Percentiles rank a stretch among this genome's conserved stretches.
phyloP scores from a whole-genome alignment of 2,329 filamentous ascomycete genomes.

The Colletotrichum camelliae region DNA sequence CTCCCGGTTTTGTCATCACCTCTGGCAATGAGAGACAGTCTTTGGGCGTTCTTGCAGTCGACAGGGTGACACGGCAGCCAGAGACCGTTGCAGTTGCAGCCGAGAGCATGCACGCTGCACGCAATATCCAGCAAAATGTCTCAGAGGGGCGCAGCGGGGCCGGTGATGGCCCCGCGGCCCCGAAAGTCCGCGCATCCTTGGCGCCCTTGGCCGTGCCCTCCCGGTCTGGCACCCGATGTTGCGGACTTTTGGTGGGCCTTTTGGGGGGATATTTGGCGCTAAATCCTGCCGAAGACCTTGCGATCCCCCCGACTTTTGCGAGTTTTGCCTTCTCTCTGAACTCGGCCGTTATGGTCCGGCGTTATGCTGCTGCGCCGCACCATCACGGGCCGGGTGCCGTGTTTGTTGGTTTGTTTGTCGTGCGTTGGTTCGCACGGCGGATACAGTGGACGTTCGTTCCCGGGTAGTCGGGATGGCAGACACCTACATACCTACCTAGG shows the following conservation, averaged over 20 bases:
- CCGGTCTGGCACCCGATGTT: neutral
- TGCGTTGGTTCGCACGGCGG: neutral
- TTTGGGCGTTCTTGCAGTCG: neutral
- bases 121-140: neutral
- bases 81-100: neutral
- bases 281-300: slow-evolving; percentile 2
- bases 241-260: neutral
- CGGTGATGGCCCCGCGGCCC: neutral
- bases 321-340: neutral
- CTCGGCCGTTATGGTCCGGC: neutral
- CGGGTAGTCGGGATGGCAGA: neutral
- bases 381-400: neutral
- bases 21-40: neutral
- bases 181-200: neutral
- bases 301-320: neutral
- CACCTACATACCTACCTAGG: too few relatives aligned
- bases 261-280: neutral
- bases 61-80: neutral
- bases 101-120: neutral
- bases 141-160: neutral
- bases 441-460: neutral
- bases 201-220: neutral
- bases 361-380: neutral
- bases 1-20: neutral
- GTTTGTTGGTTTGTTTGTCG: neutral